Evolutionary conservation across 2,329 filamentous ascomycete species (phyloP).

Genomic region (Biscogniauxia marginata): DNA sequence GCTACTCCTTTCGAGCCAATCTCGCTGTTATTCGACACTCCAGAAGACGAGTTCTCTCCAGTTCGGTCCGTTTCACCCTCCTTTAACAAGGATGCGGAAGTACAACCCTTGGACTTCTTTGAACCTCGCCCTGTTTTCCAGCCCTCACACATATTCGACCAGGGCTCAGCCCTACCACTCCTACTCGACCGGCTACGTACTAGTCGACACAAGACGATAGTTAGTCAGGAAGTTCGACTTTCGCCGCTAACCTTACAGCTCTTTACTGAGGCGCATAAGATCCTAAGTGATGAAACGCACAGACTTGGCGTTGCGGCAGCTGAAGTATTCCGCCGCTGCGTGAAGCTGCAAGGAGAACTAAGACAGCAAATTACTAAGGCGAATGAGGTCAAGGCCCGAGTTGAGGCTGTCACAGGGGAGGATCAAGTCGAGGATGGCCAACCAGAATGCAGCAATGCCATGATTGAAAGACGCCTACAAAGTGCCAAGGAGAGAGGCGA

Average conservation of each 20-base stretch:
- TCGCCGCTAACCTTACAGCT: constrained; percentile 69
- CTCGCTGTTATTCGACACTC: constrained; percentile 57
- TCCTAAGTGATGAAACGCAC: constrained; percentile 68
- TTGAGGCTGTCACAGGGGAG: constrained; percentile 64
- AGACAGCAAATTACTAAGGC: constrained; percentile 65
- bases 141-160: constrained; percentile 59
- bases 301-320: constrained; percentile 67
- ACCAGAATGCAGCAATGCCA: constrained; percentile 52
- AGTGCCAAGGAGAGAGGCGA: constrained; percentile 47
- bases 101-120: constrained; percentile 52
- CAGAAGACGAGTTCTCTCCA: constrained; percentile 50
- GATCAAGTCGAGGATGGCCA: constrained; percentile 51
- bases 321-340: constrained; percentile 70
- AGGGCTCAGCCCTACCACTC: constrained; percentile 53
- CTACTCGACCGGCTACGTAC: constrained; percentile 58
- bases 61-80: constrained; percentile 43
- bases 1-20: constrained; percentile 58
- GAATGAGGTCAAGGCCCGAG: constrained; percentile 62
- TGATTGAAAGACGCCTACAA: constrained; percentile 55
- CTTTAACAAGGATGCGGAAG: constrained; percentile 42
- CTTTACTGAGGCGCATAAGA: constrained; percentile 70
- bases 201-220: constrained; percentile 57
- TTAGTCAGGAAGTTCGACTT: constrained; percentile 67
- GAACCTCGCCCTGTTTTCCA: constrained; percentile 67
- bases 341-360: constrained; percentile 66